These are phyloP conservation scores for Astragalus membranaceus DNA, from an alignment of 306 rosid genomes.

Conservation along the genomic window DNA sequence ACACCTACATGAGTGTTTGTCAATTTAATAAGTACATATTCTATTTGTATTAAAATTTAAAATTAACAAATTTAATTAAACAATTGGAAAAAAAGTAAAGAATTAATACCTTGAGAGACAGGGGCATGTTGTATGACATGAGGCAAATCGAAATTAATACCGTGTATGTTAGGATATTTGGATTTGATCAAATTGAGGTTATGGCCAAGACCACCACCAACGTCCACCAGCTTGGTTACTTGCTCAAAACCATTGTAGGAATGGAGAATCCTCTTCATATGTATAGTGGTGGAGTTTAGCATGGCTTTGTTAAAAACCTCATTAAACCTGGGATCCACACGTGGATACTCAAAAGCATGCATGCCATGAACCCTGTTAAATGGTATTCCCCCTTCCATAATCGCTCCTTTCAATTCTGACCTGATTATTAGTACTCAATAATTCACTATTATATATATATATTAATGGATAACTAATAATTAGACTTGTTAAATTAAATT, in stretches of 20 bases:
- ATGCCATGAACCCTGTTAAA: constrained; percentile 40
- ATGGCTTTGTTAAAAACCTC: constrained; percentile 45
- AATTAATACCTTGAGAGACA: constrained; percentile 18
- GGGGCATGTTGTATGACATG: constrained; percentile 45
- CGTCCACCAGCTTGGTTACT: constrained; percentile 40
- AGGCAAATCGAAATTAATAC: constrained; percentile 35
- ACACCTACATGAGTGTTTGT: constrained; percentile 27
- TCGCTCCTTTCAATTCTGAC: constrained; percentile 26
- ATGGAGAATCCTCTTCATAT: constrained; percentile 25
- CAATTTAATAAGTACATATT: background rate
- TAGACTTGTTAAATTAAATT: background rate
- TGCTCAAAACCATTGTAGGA: constrained; percentile 38
- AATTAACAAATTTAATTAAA: too few relatives aligned
- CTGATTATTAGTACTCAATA: background rate
- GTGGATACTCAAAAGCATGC: constrained; percentile 27
- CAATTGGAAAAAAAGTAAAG: too few relatives aligned
- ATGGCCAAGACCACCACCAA: constrained; percentile 55
- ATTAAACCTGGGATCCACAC: constrained; percentile 29
- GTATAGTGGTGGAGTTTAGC: constrained; percentile 19
- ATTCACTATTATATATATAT: too few relatives aligned
- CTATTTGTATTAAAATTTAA: background rate
- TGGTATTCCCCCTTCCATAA: constrained; percentile 41
- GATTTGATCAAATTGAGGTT: constrained; percentile 42
- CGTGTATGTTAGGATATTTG: constrained; percentile 33
- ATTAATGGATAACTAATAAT: too few relatives aligned